Percentiles rank a stretch among this genome's conserved stretches.
phyloP scores from a whole-genome alignment of 257 asterid species.

The Plantago ovata region DNA sequence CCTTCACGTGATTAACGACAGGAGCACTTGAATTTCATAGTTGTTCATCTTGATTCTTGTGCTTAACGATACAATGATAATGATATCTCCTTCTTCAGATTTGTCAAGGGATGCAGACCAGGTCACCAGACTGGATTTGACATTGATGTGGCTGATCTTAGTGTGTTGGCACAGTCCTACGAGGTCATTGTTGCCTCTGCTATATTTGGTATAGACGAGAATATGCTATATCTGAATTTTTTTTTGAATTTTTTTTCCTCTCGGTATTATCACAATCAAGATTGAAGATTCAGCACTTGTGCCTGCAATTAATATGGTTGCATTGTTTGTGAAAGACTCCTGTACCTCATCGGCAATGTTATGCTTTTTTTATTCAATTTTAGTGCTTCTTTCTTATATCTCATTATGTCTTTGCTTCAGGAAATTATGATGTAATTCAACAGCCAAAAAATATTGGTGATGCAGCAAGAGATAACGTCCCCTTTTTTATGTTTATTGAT shows the following conservation, averaged over 20 bases:
- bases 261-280: slow-evolving; percentile 16
- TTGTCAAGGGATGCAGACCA: slow-evolving; percentile 85
- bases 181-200: slow-evolving; percentile 97
- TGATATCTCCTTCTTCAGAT: slow-evolving; percentile 48
- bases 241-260: slow-evolving; percentile 5
- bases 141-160: slow-evolving; percentile 73
- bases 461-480: slow-evolving; percentile 48
- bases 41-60: slow-evolving; percentile 8
- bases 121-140: slow-evolving; percentile 82
- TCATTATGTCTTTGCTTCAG: slow-evolving; percentile 33
- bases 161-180: slow-evolving; percentile 60
- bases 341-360: not conserved
- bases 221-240: slow-evolving; percentile 21
- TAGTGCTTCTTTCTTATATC: slow-evolving; percentile 12
- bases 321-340: too few species aligned
- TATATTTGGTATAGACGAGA: slow-evolving; percentile 69
- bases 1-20: slow-evolving; percentile 6
- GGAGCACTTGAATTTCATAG: not conserved
- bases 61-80: slow-evolving; percentile 3
- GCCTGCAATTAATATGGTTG: slow-evolving; percentile 8
- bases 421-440: slow-evolving; percentile 83
- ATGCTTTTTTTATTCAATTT: not conserved
- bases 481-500: slow-evolving; percentile 89
- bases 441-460: slow-evolving; percentile 74
- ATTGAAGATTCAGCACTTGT: slow-evolving; percentile 17